Conservation (phyloP, 805 yeast species). For the Metschnikowia amazonensis region DNA sequence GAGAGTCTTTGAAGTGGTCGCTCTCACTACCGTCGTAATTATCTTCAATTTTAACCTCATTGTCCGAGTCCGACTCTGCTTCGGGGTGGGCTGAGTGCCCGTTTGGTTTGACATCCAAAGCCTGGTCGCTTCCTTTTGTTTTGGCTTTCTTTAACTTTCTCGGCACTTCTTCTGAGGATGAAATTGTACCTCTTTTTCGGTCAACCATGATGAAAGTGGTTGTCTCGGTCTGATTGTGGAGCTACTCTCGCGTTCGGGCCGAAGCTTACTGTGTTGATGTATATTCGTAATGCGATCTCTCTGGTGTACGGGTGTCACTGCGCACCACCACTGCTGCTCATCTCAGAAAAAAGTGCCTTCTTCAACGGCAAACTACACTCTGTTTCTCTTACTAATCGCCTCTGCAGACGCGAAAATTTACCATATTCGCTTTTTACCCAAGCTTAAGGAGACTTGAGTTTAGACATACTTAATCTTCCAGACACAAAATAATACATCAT, state of each 20-base stretch:
- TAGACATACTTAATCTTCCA: not conserved
- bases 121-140: constrained; percentile 7
- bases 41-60: constrained; percentile 18
- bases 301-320: constrained; percentile 1
- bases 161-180: constrained; percentile 26
- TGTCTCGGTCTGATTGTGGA: not conserved
- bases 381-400: constrained; percentile 5
- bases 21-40: constrained; percentile 18
- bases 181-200: constrained; percentile 28
- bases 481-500: constrained; percentile 4
- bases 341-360: constrained; percentile 6
- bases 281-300: not conserved
- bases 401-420: not conserved
- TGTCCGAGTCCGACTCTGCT: constrained; percentile 22
- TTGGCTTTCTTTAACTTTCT: constrained; percentile 15
- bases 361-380: not conserved
- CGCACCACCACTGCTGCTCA: constrained; percentile 8
- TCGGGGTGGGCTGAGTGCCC: constrained; percentile 15
- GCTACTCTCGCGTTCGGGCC: not conserved
- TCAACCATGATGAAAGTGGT: constrained; percentile 26
- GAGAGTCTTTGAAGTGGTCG: constrained; percentile 4
- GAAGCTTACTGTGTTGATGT: not conserved
- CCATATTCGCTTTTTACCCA: no score
- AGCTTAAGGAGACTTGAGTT: not conserved
- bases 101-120: constrained; percentile 12